These are phyloP conservation scores for Psophocarpus tetragonolobus DNA, from an alignment of 306 rosid genomes.

Conservation along the genomic window DNA sequence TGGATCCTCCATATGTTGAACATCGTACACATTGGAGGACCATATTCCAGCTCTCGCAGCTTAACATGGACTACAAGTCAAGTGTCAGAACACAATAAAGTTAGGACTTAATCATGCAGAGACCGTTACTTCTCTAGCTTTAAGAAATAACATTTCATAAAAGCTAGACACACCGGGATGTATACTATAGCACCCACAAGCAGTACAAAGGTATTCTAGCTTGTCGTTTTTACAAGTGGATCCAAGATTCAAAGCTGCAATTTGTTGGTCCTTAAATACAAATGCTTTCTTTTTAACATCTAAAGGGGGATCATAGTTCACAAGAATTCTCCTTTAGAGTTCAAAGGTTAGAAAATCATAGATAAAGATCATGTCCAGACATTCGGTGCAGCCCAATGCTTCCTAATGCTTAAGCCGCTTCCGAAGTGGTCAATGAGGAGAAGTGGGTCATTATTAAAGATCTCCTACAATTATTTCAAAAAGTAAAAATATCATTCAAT, in stretches of 20 bases:
- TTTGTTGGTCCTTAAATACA: background rate
- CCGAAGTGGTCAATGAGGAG: background rate
- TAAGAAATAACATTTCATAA: slow-evolving; percentile 1
- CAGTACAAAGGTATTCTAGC: background rate
- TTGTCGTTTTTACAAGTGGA: background rate
- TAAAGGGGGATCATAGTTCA: background rate
- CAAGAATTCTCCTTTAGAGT: background rate
- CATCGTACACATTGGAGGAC: background rate
- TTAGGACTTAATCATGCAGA: slow-evolving; percentile 2
- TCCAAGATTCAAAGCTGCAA: background rate
- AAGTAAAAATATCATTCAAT: background rate
- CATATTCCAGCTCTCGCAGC: background rate
- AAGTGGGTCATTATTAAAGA: background rate
- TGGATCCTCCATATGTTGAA: background rate
- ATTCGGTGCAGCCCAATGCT: background rate
- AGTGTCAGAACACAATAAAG: background rate
- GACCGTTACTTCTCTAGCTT: background rate
- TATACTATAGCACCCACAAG: background rate
- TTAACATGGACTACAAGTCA: background rate
- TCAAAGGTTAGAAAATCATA: background rate
- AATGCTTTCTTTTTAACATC: background rate
- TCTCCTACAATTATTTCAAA: background rate
- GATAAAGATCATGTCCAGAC: background rate
- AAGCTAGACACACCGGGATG: background rate
- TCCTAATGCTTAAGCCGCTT: background rate